Evolutionary conservation across 306 rosid genomes (phyloP).

Genomic region (Lathyrus sativus): DNA sequence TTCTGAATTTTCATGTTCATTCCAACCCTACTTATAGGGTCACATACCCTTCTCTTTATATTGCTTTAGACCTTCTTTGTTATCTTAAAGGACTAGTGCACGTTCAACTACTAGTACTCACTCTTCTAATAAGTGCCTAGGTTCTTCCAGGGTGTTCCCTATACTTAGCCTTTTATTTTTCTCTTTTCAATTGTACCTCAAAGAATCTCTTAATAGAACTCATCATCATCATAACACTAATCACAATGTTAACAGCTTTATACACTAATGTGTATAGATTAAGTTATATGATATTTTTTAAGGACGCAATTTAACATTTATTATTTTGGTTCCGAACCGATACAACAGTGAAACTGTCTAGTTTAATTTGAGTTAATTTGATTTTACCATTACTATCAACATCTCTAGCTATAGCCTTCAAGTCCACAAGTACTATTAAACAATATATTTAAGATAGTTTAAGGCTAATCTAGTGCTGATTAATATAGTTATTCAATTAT

Average conservation of each 20-base stretch:
- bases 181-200: neutral
- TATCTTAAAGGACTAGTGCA: constrained; percentile 31
- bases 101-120: constrained; percentile 28
- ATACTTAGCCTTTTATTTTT: neutral
- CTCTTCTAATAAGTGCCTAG: neutral
- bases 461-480: no score
- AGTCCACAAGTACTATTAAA: no score
- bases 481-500: no score
- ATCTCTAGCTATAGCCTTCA: no score
- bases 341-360: no score
- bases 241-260: neutral
- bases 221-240: neutral
- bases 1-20: constrained; percentile 8
- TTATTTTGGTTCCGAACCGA: no score
- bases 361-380: no score
- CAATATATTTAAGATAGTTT: no score
- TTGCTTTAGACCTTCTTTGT: constrained; percentile 15
- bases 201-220: neutral
- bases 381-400: no score
- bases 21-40: constrained; percentile 16
- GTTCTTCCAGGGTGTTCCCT: constrained; percentile 10
- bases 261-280: neutral
- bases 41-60: constrained; percentile 34
- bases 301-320: no score
- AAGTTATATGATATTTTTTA: no score